phyloP scores from a whole-genome alignment of 495 filamentous ascomycete species.

The Pseudotulostoma volvatum region DNA sequence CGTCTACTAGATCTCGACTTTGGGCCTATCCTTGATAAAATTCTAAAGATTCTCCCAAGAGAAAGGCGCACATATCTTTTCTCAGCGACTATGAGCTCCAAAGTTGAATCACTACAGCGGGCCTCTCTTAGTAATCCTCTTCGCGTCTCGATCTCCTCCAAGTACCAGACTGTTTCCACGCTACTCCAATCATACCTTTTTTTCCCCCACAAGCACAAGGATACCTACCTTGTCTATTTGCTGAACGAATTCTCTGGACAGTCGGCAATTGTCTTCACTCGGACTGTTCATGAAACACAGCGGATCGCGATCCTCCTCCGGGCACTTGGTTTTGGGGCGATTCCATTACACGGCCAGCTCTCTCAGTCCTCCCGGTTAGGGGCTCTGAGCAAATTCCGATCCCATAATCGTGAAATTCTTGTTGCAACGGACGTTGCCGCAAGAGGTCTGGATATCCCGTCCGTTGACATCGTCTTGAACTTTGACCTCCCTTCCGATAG shows the following conservation, averaged over 20 bases:
- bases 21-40: slow-evolving; percentile 79
- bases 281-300: slow-evolving; percentile 87
- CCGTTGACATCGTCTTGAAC: slow-evolving; percentile 79
- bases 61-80: slow-evolving; percentile 75
- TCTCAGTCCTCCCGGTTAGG: slow-evolving; percentile 71
- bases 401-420: slow-evolving; percentile 59
- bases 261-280: slow-evolving; percentile 71
- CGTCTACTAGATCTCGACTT: slow-evolving; percentile 88
- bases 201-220: slow-evolving; percentile 79
- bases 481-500: slow-evolving; percentile 66
- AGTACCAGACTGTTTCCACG: slow-evolving; percentile 78
- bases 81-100: slow-evolving; percentile 81
- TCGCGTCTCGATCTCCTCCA: slow-evolving; percentile 59
- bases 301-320: slow-evolving; percentile 68
- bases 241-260: slow-evolving; percentile 75
- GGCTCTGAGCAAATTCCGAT: slow-evolving; percentile 73
- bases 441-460: slow-evolving; percentile 85
- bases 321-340: slow-evolving; percentile 63
- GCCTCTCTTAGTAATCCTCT: slow-evolving; percentile 70
- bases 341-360: slow-evolving; percentile 82
- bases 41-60: slow-evolving; percentile 75
- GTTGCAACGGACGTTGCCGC: slow-evolving; percentile 95
- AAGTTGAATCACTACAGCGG: slow-evolving; percentile 81
- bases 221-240: slow-evolving; percentile 73
- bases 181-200: slow-evolving; percentile 71